Evolutionary conservation across 1,284 basidiomycete genomes (phyloP).

Genomic region (Tremellales sp.): DNA sequence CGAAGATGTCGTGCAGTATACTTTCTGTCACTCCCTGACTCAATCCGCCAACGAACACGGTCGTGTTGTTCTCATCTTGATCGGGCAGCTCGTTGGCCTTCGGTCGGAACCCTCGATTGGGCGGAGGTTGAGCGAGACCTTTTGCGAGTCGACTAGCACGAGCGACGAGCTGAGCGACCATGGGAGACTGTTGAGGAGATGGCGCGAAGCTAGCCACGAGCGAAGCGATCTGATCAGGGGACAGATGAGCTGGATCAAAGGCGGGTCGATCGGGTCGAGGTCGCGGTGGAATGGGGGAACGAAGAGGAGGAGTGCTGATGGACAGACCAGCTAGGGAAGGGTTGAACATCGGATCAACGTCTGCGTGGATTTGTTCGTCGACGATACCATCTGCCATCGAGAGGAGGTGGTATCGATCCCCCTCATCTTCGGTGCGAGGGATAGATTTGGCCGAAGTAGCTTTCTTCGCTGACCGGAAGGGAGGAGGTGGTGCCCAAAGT

Average conservation of each 20-base stretch:
- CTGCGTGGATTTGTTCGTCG: not conserved
- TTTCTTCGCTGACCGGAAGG: not conserved
- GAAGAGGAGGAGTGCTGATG: not conserved
- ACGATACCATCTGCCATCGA: not conserved
- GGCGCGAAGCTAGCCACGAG: not conserved
- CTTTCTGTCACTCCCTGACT: constrained; percentile 82
- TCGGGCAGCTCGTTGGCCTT: constrained; percentile 57
- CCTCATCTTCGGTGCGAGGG: not conserved
- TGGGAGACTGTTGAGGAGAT: not conserved
- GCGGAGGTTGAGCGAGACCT: constrained; percentile 1
- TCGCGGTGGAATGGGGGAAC: not conserved
- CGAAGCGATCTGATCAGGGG: not conserved
- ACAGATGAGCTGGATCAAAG: not conserved
- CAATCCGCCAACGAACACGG: constrained; percentile 84
- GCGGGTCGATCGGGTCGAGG: not conserved
- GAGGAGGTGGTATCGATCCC: not conserved
- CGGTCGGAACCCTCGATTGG: constrained; percentile 3
- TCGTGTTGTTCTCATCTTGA: constrained; percentile 71
- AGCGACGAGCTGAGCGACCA: not conserved
- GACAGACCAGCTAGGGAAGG: no score
- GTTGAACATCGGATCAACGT: not conserved
- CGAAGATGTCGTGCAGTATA: constrained; percentile 78
- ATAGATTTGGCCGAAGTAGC: not conserved
- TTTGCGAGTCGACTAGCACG: not conserved
- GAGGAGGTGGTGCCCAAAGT: no score